phyloP scores from a whole-genome alignment of 164 flowering plant genomes.

The Piper longum region DNA sequence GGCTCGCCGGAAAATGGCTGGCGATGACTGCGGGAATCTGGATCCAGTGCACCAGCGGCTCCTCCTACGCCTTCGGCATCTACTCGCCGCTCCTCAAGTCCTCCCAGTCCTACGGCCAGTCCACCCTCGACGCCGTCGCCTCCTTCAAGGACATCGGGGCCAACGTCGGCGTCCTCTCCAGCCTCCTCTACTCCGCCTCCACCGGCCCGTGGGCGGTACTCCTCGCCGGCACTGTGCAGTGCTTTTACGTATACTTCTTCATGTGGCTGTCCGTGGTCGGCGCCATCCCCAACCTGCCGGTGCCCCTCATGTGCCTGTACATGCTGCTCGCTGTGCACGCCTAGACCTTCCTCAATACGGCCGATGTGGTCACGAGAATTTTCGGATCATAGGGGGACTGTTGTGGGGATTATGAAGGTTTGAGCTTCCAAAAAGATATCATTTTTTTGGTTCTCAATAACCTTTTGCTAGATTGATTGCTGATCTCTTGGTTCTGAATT shows the following conservation, averaged over 20 bases:
- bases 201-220: constrained; percentile 66
- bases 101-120: constrained; percentile 54
- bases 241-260: constrained; percentile 57
- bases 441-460: no score
- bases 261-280: constrained; percentile 78
- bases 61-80: constrained; percentile 77
- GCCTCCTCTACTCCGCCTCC: constrained; percentile 58
- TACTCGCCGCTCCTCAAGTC: constrained; percentile 71
- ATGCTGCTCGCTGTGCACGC: constrained; percentile 77
- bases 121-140: constrained; percentile 80
- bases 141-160: constrained; percentile 92
- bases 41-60: constrained; percentile 71
- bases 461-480: no score
- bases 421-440: no score
- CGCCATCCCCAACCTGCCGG: constrained; percentile 38
- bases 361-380: constrained; percentile 67
- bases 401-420: constrained; percentile 93
- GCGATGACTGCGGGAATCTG: constrained; percentile 64
- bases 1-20: constrained; percentile 30
- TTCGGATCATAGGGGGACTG: constrained; percentile 59
- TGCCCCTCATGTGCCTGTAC: constrained; percentile 52
- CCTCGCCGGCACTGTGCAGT: constrained; percentile 60
- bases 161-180: constrained; percentile 74
- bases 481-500: no score
- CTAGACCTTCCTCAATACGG: constrained; percentile 82